Conservation (phyloP, 805 yeast species). For the Metahyphopichia silvanorum region DNA sequence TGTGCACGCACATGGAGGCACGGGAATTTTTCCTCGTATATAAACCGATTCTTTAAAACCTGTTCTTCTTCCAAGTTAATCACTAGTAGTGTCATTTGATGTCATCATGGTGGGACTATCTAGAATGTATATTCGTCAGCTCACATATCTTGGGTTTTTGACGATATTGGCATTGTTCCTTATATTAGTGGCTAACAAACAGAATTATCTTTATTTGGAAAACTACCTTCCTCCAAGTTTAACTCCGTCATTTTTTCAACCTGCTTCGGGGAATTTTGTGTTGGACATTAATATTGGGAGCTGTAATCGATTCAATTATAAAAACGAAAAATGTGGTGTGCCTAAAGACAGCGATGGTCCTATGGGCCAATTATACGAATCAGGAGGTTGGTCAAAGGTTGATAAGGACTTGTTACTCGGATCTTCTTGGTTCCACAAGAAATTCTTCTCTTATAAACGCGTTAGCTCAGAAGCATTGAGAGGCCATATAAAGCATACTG, state of each 20-base stretch:
- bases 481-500: constrained; percentile 2
- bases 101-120: constrained; percentile 29
- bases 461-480: constrained; percentile 18
- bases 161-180: constrained; percentile 16
- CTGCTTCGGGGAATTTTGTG: constrained; percentile 33
- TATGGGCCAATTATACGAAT: constrained; percentile 19
- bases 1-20: no score
- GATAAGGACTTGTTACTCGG: constrained; percentile 48
- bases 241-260: constrained; percentile 41
- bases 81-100: no score
- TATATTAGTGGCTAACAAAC: constrained; percentile 37
- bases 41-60: no score
- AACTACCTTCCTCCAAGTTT: constrained; percentile 26
- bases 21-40: no score
- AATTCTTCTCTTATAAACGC: constrained; percentile 35
- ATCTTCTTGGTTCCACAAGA: constrained; percentile 39
- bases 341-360: constrained; percentile 20
- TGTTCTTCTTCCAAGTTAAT: no score
- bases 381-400: constrained; percentile 39
- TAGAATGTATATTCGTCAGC: constrained; percentile 26
- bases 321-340: constrained; percentile 20
- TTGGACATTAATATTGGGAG: constrained; percentile 40
- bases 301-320: constrained; percentile 21
- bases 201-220: constrained; percentile 24
- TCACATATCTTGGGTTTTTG: constrained; percentile 16